Percentiles rank a stretch among this genome's conserved stretches.
phyloP scores from a whole-genome alignment of 352 stramenopile genomes.

The Lagenidium sp. region DNA sequence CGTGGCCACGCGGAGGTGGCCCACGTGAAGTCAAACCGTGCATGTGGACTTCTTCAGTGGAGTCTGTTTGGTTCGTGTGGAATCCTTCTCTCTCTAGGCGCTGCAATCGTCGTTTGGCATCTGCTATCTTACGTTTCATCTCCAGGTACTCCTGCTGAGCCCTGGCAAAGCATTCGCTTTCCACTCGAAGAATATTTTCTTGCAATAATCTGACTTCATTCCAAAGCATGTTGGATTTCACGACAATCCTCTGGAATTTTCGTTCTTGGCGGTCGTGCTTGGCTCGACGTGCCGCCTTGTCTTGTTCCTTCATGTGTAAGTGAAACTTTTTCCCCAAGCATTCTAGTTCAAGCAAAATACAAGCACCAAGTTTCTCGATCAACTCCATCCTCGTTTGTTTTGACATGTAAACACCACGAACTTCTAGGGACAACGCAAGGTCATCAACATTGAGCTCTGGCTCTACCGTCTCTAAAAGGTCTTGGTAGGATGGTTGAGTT shows the following conservation, averaged over 20 bases:
- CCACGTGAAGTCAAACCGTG: conserved; percentile 52
- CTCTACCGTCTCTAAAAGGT: conserved; percentile 50
- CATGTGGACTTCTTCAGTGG: conserved; percentile 10
- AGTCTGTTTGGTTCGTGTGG: background rate
- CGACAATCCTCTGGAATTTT: conserved; percentile 19
- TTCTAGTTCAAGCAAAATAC: conserved; percentile 53
- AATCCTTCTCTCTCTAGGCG: conserved; percentile 46
- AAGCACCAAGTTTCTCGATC: conserved; percentile 45
- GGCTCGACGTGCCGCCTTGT: conserved; percentile 33
- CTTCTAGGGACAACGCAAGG: conserved; percentile 43
- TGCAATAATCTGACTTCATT: conserved; percentile 33
- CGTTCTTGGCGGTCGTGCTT: conserved; percentile 42
- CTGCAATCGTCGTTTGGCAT: conserved; percentile 44
- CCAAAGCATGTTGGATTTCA: conserved; percentile 34
- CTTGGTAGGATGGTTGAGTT: conserved; percentile 14
- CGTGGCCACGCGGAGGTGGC: conserved; percentile 23
- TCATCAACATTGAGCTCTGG: conserved; percentile 58
- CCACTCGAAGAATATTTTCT: conserved; percentile 27
- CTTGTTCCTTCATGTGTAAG: conserved; percentile 56
- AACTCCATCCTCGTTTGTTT: conserved; percentile 51
- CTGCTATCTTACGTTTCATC: conserved; percentile 47
- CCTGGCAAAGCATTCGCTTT: conserved; percentile 25
- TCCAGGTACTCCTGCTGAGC: conserved; percentile 37
- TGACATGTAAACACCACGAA: conserved; percentile 46
- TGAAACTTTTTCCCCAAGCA: conserved; percentile 57